Evolutionary conservation across 176 grass and related monocot genomes (phyloP).

Genomic region (Carex parvula): DNA sequence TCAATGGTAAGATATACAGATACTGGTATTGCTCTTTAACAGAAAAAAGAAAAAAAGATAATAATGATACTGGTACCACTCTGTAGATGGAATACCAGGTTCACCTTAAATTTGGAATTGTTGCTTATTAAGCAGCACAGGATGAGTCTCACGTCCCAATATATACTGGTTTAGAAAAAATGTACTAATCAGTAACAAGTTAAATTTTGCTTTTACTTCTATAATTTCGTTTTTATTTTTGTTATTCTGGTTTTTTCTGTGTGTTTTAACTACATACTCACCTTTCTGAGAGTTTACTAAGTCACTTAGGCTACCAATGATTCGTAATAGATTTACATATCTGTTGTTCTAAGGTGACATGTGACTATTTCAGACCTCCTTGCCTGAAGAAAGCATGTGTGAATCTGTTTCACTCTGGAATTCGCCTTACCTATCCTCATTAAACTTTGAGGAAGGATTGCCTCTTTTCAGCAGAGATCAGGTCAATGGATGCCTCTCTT

Average conservation of each 20-base stretch:
- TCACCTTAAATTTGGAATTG: neutral
- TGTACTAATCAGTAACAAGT: neutral
- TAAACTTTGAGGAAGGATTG: neutral
- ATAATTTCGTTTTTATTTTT: neutral
- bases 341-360: neutral
- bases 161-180: neutral
- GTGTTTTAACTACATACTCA: neutral
- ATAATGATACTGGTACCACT: neutral
- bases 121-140: neutral
- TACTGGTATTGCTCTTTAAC: neutral
- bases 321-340: constrained; percentile 7
- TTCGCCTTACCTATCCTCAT: constrained; percentile 9
- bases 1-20: neutral
- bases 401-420: constrained; percentile 12
- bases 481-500: neutral
- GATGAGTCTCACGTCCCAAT: neutral
- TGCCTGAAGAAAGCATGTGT: neutral
- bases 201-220: too few relatives aligned
- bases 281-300: neutral
- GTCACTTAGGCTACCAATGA: neutral
- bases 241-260: neutral
- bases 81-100: neutral
- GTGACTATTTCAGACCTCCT: constrained; percentile 16
- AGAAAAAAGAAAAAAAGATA: neutral
- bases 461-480: neutral